Base-by-base conservation (phyloP, 768 basidiomycete genomes). In the Imleria badia region DNA sequence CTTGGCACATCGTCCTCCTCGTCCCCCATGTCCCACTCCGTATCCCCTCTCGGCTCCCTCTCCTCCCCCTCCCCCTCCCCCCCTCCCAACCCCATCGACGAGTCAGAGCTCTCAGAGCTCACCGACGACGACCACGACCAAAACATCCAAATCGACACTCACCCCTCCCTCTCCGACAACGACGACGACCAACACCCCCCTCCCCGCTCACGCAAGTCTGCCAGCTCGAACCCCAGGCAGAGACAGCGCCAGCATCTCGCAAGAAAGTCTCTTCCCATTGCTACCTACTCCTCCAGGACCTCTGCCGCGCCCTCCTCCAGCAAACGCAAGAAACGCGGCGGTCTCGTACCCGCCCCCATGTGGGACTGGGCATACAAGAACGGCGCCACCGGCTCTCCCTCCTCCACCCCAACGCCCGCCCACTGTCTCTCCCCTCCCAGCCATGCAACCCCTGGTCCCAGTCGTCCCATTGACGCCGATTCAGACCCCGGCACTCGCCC, bases 101-200 rank as follows among this genome's bases (percentile, higher is more conserved):
- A 82, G 69, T 90, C 89, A 7, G 89, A 91, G 73, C 81, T 91
- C 55, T 90, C 88, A 40, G 89, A 89, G 67, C 82, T 91, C 67
- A 91, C 89, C 15, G 89, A 91, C 65, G 89, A 91, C 65, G 88
- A 90, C 61, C 81, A 86, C 60, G 85, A 87, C 62, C 61, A 69
- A 44, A 48, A 60, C 43, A 48, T 43, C 46, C 60, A 64, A 69
- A 17, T 43, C 40, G 68, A 73, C 52, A 61, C 71, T 35, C 61
- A 56, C 43, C 64, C 61, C 36, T 63, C 65, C 52, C 55, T 60
- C 45, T 61, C 66, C 22, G 59, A 65, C 52, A 62, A 67, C 48
- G 63, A 69, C 23, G 58, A 59, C 48, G 48, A 60, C 23, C 55
- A 62, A 2, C 55, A 22, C 26, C 52, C 52, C 10, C 66, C 54